phyloP scores from a whole-genome alignment of 2,329 filamentous ascomycete genomes.

The Talaromyces verruculosus region DNA sequence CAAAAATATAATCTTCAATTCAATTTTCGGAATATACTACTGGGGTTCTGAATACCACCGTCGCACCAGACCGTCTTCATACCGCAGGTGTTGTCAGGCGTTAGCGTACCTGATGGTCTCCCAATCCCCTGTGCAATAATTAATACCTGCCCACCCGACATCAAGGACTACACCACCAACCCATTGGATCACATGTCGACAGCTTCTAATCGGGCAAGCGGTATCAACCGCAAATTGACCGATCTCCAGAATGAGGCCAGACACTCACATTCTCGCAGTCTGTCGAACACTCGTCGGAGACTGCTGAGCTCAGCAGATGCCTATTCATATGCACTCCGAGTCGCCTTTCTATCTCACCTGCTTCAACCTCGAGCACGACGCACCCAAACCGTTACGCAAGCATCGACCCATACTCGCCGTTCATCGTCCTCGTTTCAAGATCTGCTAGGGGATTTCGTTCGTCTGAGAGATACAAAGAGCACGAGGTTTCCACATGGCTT shows the following conservation, averaged over 20 bases:
- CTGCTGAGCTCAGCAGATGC: constrained; percentile 67
- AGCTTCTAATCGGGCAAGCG: constrained; percentile 47
- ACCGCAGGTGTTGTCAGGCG: neutral
- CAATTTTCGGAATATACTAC: neutral
- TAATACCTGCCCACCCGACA: constrained; percentile 15
- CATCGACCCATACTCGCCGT: constrained; percentile 66
- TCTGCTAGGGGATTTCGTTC: constrained; percentile 81
- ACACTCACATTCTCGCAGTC: constrained; percentile 45
- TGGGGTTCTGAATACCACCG: neutral
- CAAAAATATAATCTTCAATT: neutral
- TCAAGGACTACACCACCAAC: constrained; percentile 21
- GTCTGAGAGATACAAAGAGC: constrained; percentile 66
- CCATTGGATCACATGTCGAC: constrained; percentile 46
- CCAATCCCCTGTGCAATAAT: constrained; percentile 20
- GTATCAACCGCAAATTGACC: constrained; percentile 49
- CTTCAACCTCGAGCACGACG: constrained; percentile 87
- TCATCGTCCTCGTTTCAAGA: constrained; percentile 73
- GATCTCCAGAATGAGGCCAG: constrained; percentile 47
- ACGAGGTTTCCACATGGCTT: constrained; percentile 71
- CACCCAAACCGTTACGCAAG: constrained; percentile 74
- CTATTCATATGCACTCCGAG: constrained; percentile 85
- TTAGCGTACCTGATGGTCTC: constrained; percentile 19
- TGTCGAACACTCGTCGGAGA: constrained; percentile 45
- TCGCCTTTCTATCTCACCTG: constrained; percentile 88
- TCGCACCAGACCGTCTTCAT: neutral